These are phyloP conservation scores for Panellus pusillus DNA, from an alignment of 768 basidiomycete genomes.

Conservation along the genomic window DNA sequence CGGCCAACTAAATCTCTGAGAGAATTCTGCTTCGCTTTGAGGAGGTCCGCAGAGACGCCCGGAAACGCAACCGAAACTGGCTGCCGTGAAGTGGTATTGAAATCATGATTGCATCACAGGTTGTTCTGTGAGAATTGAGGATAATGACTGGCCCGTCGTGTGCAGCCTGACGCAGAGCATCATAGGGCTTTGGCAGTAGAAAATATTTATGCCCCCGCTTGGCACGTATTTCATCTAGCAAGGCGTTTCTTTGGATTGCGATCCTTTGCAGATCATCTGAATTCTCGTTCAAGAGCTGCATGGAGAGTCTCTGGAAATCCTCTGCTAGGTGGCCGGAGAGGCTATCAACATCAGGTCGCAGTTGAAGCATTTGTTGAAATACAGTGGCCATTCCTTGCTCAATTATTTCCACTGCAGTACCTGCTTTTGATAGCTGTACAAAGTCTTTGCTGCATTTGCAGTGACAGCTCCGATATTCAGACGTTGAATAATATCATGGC, in stretches of 20 bases:
- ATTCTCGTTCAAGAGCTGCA: not conserved
- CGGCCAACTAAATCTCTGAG: conserved; percentile 1
- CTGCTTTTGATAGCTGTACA: not conserved
- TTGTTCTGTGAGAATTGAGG: conserved; percentile 7
- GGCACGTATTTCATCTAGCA: conserved; percentile 15
- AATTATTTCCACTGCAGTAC: not conserved
- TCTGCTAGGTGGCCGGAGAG: not conserved
- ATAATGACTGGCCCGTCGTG: conserved; percentile 20
- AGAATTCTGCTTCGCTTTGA: not conserved
- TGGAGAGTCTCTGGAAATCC: no score
- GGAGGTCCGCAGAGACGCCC: not conserved
- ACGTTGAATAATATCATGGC: not conserved
- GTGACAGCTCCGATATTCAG: not conserved
- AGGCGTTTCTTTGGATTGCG: conserved; percentile 1
- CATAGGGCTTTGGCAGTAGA: conserved; percentile 6
- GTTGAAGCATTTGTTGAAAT: not conserved
- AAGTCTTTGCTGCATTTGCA: not conserved
- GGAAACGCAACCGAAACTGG: conserved; percentile 10
- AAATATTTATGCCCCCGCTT: conserved; percentile 12
- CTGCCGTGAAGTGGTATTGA: not conserved
- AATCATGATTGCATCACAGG: conserved; percentile 21
- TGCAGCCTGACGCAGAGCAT: conserved; percentile 9
- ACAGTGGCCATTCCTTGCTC: not conserved
- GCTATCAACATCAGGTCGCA: not conserved
- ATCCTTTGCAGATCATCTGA: not conserved